Evolutionary conservation across 2,329 filamentous ascomycete genomes (phyloP), one percentile per base, ranked within the genome.

Genomic region (Phialocephala subalpina): DNA sequence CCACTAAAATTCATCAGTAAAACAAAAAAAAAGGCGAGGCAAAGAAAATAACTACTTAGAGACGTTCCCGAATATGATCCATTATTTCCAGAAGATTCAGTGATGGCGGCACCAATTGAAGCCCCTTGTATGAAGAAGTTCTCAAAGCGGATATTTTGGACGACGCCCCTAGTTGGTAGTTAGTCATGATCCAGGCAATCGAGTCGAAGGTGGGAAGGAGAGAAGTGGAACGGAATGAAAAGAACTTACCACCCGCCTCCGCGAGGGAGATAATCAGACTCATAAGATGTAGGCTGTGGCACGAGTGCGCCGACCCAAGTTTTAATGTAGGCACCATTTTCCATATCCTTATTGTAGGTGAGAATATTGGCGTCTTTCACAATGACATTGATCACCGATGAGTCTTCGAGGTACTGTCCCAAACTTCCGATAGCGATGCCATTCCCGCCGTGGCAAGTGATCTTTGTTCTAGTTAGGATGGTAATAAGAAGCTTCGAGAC

Each of bases 371-470:
- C 83, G 36, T 85, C 77, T 63, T 81, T 80, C 12, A 87, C 75
- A 0, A 77, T 66, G 2, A 87, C 78, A 63, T 87, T 84, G 38
- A 78, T 77, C 0, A 86, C 85, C 12, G 78, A 82, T 1, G 80
- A 80, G 69, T 87, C 84, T 69, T 86, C 84, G 1, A 84, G 77
- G 65, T 87, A 87, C 70, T 87, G 85, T 1, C 84, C 84, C 0
- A 87, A 76, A 67, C 79, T 82, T 1, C 85, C 85, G 45, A 87
- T 84, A 4, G 85, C 84, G 33, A 87, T 83, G 18, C 85, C 85
- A 66, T 87, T 87, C 2, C 84, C 84, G 14, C 82, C 82, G 49
- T 80, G 79, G 63, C 85, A 85, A 22, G 82, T 83, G 3, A 75
- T 65, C 71, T 73, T 29, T 12, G 20, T 29, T 33, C 3, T 55